phyloP scores from a whole-genome alignment of 106 monocot species.

The Dendrobium officinale region DNA sequence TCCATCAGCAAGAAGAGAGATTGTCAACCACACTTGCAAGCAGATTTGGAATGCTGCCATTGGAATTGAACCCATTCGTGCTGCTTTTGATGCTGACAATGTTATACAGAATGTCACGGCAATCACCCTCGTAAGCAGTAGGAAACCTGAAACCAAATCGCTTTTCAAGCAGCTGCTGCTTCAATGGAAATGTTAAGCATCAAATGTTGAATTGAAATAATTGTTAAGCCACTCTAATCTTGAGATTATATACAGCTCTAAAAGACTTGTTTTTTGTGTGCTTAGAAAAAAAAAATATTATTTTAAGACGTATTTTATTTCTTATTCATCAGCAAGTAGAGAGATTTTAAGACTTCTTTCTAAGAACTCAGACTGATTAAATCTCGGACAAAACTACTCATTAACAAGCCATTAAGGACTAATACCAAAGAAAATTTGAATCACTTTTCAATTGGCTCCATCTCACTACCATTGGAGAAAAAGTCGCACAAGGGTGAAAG shows the following conservation, averaged over 20 bases:
- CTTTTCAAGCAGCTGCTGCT: not conserved
- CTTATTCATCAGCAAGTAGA: too few relatives aligned
- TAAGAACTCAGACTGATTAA: too few relatives aligned
- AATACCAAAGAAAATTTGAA: not conserved
- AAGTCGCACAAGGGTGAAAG: not conserved
- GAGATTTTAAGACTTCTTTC: too few relatives aligned
- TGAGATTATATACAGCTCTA: too few relatives aligned
- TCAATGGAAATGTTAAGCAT: not conserved
- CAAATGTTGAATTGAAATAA: not conserved
- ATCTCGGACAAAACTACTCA: slow-evolving; percentile 1
- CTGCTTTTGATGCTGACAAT: slow-evolving; percentile 68
- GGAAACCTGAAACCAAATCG: slow-evolving; percentile 38
- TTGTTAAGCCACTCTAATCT: not conserved
- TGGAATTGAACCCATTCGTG: slow-evolving; percentile 48
- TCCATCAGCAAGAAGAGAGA: slow-evolving; percentile 74
- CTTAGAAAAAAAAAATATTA: too few relatives aligned
- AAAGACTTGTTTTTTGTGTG: too few relatives aligned
- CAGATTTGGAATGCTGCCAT: slow-evolving; percentile 85
- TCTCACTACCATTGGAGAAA: not conserved
- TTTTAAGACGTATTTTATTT: too few relatives aligned
- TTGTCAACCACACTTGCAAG: slow-evolving; percentile 69
- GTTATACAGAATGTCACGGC: slow-evolving; percentile 75
- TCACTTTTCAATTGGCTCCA: too few relatives aligned
- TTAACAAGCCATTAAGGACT: not conserved
- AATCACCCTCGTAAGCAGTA: slow-evolving; percentile 59